phyloP scores from a whole-genome alignment of 129 eudicot species.

The Solidago caesia region DNA sequence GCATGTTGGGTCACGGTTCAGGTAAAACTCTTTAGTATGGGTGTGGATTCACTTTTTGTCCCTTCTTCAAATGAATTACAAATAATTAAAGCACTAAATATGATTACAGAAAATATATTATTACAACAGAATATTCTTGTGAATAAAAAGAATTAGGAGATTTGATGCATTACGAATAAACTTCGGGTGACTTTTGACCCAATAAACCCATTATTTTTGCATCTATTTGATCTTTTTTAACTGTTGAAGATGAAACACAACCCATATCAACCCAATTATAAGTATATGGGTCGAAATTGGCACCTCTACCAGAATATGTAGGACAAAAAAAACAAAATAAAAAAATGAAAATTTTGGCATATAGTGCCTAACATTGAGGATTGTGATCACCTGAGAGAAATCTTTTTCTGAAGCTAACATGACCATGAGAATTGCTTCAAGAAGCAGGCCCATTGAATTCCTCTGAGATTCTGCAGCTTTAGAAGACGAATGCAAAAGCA shows the following conservation, averaged over 20 bases:
- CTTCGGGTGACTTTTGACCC: background rate
- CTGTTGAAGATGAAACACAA: background rate
- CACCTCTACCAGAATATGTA: background rate
- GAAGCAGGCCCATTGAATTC: slow-evolving; percentile 61
- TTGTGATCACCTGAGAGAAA: slow-evolving; percentile 50
- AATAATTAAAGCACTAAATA: background rate
- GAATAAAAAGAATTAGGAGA: background rate
- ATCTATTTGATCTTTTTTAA: background rate
- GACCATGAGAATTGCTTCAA: slow-evolving; percentile 80
- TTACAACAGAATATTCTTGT: background rate
- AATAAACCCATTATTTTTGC: background rate
- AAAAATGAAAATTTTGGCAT: background rate
- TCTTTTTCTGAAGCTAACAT: slow-evolving; percentile 52
- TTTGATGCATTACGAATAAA: background rate
- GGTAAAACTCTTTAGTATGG: background rate
- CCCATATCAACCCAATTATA: background rate
- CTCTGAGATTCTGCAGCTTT: slow-evolving; percentile 64
- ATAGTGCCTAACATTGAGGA: slow-evolving; percentile 9
- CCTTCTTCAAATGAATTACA: background rate
- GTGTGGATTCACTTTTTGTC: background rate
- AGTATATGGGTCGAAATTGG: background rate
- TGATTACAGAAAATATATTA: background rate
- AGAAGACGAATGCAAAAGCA: slow-evolving; percentile 76
- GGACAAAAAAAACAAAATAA: slow-evolving; percentile 8
- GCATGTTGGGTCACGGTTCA: background rate